A percentile compares a stretch with the other conserved stretches of the same genome.
These are phyloP conservation scores for Podaxis sp. DNA, from an alignment of 768 basidiomycete genomes.

Conservation along the genomic window DNA sequence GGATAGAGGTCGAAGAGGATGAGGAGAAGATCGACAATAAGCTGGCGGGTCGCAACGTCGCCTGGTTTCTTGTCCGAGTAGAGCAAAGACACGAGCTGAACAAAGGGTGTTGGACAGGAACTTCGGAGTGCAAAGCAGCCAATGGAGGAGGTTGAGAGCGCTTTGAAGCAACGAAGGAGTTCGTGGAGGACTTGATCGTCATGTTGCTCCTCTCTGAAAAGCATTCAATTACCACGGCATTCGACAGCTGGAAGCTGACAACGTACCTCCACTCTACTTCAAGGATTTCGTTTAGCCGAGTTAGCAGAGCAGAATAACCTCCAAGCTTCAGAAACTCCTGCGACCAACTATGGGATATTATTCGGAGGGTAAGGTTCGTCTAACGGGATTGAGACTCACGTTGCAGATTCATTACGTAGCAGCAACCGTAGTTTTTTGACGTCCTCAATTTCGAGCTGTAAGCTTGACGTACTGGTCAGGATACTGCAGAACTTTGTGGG, in stretches of 20 bases:
- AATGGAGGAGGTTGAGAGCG: conserved; percentile 82
- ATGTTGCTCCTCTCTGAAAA: conserved; percentile 88
- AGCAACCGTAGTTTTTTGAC: conserved; percentile 86
- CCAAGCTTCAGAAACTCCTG: conserved; percentile 79
- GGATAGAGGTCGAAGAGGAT: conserved; percentile 90
- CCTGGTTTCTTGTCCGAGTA: conserved; percentile 99
- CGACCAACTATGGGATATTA: conserved; percentile 66
- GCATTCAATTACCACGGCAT: not conserved
- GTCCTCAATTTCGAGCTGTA: conserved; percentile 77
- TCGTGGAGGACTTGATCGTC: conserved; percentile 95
- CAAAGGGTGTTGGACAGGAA: conserved; percentile 85
- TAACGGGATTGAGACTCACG: conserved; percentile 38
- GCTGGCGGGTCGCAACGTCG: conserved; percentile 84
- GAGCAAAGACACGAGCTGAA: conserved; percentile 76
- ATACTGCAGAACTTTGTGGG: conserved; percentile 68
- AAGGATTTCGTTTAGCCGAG: conserved; percentile 84
- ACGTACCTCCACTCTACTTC: conserved; percentile 95
- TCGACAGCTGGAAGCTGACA: not conserved
- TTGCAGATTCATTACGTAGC: conserved; percentile 88
- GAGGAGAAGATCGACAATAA: conserved; percentile 87
- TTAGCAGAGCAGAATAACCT: conserved; percentile 83
- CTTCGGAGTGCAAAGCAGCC: conserved; percentile 91
- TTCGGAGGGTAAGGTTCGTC: not conserved
- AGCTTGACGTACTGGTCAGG: conserved; percentile 65
- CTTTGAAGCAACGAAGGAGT: conserved; percentile 91